Percentiles rank a stretch among this genome's conserved stretches.
Conservation (phyloP, 176 grass and related monocot species). For the Musa troglodytarum region DNA sequence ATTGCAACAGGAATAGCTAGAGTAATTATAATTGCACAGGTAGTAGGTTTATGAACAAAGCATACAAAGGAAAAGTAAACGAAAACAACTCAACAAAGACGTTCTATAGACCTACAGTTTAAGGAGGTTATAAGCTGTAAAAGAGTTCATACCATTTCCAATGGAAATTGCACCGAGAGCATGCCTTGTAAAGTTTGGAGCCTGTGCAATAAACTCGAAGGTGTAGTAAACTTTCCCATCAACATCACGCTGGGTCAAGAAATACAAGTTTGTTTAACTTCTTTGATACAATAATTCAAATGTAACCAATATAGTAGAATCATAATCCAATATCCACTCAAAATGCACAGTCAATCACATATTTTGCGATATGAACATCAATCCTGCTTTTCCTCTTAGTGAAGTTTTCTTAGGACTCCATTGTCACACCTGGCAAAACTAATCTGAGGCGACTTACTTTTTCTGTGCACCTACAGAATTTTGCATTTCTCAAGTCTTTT, state of each 20-base stretch:
- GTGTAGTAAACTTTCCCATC: conserved; percentile 90
- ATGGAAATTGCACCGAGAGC: conserved; percentile 75
- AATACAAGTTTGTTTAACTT: conserved; percentile 1
- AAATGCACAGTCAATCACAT: too few relatives aligned
- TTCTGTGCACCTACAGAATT: too few relatives aligned
- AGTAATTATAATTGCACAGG: too few relatives aligned
- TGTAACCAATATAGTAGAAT: too few relatives aligned
- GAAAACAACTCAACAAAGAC: neutral
- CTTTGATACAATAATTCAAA: neutral
- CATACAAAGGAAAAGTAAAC: neutral
- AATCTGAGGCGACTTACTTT: too few relatives aligned
- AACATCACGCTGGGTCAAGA: conserved; percentile 39
- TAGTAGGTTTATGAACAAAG: neutral
- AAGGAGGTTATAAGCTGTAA: neutral
- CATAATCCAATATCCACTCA: too few relatives aligned
- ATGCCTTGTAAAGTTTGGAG: conserved; percentile 83
- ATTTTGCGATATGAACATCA: too few relatives aligned
- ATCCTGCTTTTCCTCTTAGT: too few relatives aligned
- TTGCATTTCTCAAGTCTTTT: too few relatives aligned
- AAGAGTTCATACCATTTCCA: conserved; percentile 57
- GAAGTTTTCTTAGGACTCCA: too few relatives aligned
- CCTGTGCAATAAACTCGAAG: conserved; percentile 83
- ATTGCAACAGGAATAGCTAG: too few relatives aligned
- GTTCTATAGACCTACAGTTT: neutral
- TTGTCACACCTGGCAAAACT: too few relatives aligned